phyloP scores from a whole-genome alignment of 805 yeast genomes.

The Wickerhamia fluorescens region DNA sequence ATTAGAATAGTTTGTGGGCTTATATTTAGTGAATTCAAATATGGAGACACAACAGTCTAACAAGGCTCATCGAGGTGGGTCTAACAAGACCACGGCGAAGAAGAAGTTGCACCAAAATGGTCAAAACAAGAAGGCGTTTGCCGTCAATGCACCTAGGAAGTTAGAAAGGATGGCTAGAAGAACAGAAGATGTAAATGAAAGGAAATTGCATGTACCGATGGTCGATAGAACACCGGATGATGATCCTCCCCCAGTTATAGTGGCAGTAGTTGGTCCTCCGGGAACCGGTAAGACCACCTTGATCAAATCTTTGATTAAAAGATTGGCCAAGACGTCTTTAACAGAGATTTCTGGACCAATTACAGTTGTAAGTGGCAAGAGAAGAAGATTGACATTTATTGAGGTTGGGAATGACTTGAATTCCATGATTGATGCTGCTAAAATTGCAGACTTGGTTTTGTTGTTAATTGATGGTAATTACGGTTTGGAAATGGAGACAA shows the following conservation, averaged over 20 bases:
- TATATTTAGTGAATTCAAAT: too few species aligned
- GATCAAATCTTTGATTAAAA: conserved; percentile 78
- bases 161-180: conserved; percentile 79
- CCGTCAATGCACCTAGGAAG: conserved; percentile 63
- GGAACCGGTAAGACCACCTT: conserved; percentile 97
- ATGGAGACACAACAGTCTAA: conserved; percentile 49
- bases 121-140: conserved; percentile 38
- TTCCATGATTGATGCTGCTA: conserved; percentile 94
- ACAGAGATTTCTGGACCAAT: conserved; percentile 91
- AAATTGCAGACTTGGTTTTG: conserved; percentile 87
- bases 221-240: conserved; percentile 95
- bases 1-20: too few species aligned
- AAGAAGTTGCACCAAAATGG: conserved; percentile 87
- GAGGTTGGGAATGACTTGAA: conserved; percentile 91
- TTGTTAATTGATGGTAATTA: conserved; percentile 92
- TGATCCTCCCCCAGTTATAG: conserved; percentile 93
- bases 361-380: conserved; percentile 92
- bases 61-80: conserved; percentile 71
- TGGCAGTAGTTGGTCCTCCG: conserved; percentile 97
- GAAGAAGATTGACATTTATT: conserved; percentile 84
- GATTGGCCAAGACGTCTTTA: conserved; percentile 81
- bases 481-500: conserved; percentile 98
- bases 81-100: conserved; percentile 54
- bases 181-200: conserved; percentile 76
- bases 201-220: conserved; percentile 92